These are phyloP conservation scores for Colletotrichum abscissum DNA, from an alignment of 2,329 filamentous ascomycete genomes.

Conservation along the genomic window DNA sequence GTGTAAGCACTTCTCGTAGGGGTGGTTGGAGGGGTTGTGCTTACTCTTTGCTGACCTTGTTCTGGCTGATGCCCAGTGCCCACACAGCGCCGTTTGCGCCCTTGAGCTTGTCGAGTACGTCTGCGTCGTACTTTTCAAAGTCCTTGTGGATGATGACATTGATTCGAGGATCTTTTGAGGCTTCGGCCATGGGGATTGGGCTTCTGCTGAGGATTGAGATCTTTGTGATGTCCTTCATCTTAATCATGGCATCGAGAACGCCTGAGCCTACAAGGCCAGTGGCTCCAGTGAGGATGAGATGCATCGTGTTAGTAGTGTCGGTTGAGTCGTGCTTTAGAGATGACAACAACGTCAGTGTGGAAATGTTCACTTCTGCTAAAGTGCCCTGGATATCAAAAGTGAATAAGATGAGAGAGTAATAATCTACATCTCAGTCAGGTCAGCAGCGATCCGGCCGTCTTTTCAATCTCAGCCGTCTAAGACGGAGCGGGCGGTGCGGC, in stretches of 20 bases:
- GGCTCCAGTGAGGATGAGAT: slow-evolving; percentile 76
- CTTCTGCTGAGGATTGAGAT: slow-evolving; percentile 76
- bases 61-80: slow-evolving; percentile 76
- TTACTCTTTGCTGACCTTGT: slow-evolving; percentile 68
- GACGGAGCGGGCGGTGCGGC: neutral
- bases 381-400: neutral
- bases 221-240: slow-evolving; percentile 65
- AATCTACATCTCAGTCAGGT: neutral
- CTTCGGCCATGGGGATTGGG: slow-evolving; percentile 72
- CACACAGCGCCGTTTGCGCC: slow-evolving; percentile 78
- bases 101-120: slow-evolving; percentile 67
- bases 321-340: neutral
- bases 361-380: neutral
- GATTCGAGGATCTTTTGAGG: slow-evolving; percentile 66
- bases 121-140: slow-evolving; percentile 69
- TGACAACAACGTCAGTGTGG: neutral
- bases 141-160: slow-evolving; percentile 76
- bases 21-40: slow-evolving; percentile 36
- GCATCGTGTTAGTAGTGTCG: slow-evolving; percentile 54
- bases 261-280: slow-evolving; percentile 74
- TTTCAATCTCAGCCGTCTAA: neutral
- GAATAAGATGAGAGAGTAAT: neutral
- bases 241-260: slow-evolving; percentile 72
- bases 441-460: neutral
- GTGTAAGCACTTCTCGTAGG: neutral